Conservation (phyloP, 768 basidiomycete species). For the Russula griseocarnosa region DNA sequence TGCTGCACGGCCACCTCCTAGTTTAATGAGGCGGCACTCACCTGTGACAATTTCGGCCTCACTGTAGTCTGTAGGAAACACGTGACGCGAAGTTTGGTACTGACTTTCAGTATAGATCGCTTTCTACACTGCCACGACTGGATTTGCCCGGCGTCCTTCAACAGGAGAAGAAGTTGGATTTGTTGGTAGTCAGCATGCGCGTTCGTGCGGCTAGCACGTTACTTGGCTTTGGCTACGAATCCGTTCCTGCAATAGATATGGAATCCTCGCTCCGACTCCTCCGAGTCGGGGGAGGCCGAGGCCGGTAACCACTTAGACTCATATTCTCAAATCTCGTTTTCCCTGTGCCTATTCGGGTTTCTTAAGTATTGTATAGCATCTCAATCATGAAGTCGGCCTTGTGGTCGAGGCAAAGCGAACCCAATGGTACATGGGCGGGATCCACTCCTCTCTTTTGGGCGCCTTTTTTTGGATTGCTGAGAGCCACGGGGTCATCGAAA, state of each 20-base stretch:
- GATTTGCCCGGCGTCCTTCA: constrained; percentile 46
- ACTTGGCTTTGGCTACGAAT: background rate
- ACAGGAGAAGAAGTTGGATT: constrained; percentile 83
- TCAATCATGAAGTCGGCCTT: too few relatives aligned
- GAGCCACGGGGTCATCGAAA: background rate
- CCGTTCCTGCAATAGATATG: background rate
- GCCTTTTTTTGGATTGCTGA: background rate
- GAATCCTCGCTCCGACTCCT: constrained; percentile 3
- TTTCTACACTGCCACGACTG: constrained; percentile 61
- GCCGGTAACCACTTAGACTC: constrained; percentile 5
- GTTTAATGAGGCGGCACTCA: too few relatives aligned
- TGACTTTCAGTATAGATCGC: constrained; percentile 5
- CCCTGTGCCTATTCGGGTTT: too few relatives aligned
- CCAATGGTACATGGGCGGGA: too few relatives aligned
- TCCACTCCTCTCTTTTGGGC: too few relatives aligned
- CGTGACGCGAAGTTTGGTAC: too few relatives aligned
- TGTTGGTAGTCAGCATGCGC: too few relatives aligned
- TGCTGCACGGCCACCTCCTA: constrained; percentile 75
- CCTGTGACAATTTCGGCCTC: constrained; percentile 17
- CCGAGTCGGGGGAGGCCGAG: background rate
- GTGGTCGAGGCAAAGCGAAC: too few relatives aligned
- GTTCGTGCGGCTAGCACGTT: too few relatives aligned
- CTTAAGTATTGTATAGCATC: too few relatives aligned
- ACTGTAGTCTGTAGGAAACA: too few relatives aligned
- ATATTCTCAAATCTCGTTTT: background rate